phyloP scores from a whole-genome alignment of 2,329 filamentous ascomycete species.

The Diaporthe helianthi region DNA sequence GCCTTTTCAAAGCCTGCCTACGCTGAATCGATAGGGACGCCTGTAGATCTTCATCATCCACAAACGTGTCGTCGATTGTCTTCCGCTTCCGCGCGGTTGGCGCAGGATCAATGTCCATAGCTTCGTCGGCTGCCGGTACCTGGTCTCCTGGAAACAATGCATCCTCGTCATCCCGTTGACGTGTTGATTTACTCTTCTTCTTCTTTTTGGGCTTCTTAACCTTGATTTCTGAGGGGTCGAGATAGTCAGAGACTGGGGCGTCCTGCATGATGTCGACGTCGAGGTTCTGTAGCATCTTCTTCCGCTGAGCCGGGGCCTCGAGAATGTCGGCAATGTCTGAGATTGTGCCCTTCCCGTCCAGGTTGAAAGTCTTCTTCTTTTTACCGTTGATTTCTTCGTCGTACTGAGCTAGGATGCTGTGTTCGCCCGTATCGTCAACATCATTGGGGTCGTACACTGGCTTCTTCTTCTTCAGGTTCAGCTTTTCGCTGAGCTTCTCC shows the following conservation, averaged over 20 bases:
- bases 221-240: conserved; percentile 86
- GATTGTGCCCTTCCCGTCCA: conserved; percentile 78
- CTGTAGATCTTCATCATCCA: conserved; percentile 93
- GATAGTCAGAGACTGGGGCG: conserved; percentile 81
- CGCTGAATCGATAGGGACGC: conserved; percentile 84
- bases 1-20: conserved; percentile 85
- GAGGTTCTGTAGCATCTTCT: conserved; percentile 73
- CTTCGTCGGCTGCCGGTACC: conserved; percentile 48
- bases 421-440: conserved; percentile 68
- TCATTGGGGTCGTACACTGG: conserved; percentile 87
- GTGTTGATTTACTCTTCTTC: conserved; percentile 81
- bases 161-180: conserved; percentile 73
- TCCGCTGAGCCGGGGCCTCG: conserved; percentile 55
- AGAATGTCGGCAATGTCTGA: conserved; percentile 67
- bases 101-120: conserved; percentile 78
- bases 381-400: conserved; percentile 95
- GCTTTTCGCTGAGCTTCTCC: conserved; percentile 75
- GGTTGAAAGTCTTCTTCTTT: conserved; percentile 83
- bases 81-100: conserved; percentile 63
- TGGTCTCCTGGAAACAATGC: conserved; percentile 55
- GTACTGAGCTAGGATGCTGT: conserved; percentile 83
- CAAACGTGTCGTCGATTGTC: conserved; percentile 71
- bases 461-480: conserved; percentile 90
- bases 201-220: conserved; percentile 95
- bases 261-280: conserved; percentile 74